phyloP scores from a whole-genome alignment of 352 stramenopile species.

The Phytopythium cucurbitacearum region DNA sequence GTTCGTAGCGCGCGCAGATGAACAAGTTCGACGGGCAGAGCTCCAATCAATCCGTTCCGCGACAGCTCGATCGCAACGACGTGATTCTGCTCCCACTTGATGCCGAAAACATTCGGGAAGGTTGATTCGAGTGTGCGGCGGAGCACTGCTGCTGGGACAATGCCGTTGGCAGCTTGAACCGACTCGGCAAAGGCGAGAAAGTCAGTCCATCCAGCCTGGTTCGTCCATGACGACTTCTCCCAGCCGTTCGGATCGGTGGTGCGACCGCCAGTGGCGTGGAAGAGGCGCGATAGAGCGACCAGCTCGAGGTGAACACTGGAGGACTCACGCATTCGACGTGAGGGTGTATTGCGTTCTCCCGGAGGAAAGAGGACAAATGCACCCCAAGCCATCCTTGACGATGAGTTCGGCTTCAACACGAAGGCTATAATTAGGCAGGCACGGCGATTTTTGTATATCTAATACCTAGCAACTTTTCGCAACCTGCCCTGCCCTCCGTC shows the following conservation, averaged over 20 bases:
- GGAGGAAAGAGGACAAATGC: no score
- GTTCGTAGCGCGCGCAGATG: conserved; percentile 42
- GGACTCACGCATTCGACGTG: not conserved
- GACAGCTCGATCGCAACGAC: conserved; percentile 53
- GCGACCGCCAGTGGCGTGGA: conserved; percentile 28
- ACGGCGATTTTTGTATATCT: not conserved
- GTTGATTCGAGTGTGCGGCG: conserved; percentile 25
- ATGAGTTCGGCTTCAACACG: no score
- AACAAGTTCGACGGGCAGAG: conserved; percentile 33
- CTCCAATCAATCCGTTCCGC: conserved; percentile 41
- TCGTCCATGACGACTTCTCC: conserved; percentile 23
- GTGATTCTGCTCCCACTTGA: conserved; percentile 58
- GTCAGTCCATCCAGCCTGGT: conserved; percentile 31
- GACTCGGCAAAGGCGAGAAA: conserved; percentile 11
- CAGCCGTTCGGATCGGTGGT: not conserved
- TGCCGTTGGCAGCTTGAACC: not conserved
- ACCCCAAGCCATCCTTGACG: no score
- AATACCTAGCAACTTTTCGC: no score
- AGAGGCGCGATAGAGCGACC: conserved; percentile 39
- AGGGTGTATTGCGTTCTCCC: no score
- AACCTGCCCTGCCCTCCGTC: no score
- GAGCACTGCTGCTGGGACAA: not conserved
- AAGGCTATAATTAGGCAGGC: not conserved
- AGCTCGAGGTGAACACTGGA: conserved; percentile 28
- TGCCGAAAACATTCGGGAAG: conserved; percentile 30